Conservation (phyloP, 768 basidiomycete genomes). For the Mycena kentingensis region DNA sequence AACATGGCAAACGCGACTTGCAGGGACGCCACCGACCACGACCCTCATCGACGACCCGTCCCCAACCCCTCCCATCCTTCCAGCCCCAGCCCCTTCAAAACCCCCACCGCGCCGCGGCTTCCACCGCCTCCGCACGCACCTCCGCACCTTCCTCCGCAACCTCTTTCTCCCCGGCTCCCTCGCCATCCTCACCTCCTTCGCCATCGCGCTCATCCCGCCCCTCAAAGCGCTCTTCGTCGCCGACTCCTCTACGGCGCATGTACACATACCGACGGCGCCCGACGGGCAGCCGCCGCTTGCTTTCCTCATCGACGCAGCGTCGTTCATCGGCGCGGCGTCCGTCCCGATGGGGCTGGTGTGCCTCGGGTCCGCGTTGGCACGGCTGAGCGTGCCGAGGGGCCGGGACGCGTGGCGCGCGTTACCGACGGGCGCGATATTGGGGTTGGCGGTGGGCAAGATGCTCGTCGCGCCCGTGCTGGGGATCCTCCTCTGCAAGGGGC, state of each 20-base stretch:
- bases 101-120: background rate
- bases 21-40: no score
- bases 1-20: no score
- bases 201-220: conserved; percentile 49
- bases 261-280: conserved; percentile 46
- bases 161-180: conserved; percentile 46
- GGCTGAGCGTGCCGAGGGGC: conserved; percentile 51
- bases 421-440: conserved; percentile 41
- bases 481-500: conserved; percentile 44
- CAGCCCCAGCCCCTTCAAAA: background rate
- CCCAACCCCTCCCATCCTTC: background rate
- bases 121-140: conserved; percentile 25
- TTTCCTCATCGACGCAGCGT: conserved; percentile 49
- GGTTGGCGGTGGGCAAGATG: conserved; percentile 45
- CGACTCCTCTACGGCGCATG: conserved; percentile 28
- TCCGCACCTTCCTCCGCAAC: conserved; percentile 29
- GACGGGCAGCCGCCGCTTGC: conserved; percentile 61
- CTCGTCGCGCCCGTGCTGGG: conserved; percentile 52
- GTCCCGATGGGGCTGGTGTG: conserved; percentile 57
- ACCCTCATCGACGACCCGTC: background rate
- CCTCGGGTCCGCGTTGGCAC: conserved; percentile 59
- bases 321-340: conserved; percentile 54
- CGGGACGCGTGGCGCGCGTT: conserved; percentile 38
- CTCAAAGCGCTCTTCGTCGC: conserved; percentile 56
- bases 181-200: conserved; percentile 47